Evolutionary conservation across 257 asterid species (phyloP).

Genomic region (Galeopsis tetrahit): DNA sequence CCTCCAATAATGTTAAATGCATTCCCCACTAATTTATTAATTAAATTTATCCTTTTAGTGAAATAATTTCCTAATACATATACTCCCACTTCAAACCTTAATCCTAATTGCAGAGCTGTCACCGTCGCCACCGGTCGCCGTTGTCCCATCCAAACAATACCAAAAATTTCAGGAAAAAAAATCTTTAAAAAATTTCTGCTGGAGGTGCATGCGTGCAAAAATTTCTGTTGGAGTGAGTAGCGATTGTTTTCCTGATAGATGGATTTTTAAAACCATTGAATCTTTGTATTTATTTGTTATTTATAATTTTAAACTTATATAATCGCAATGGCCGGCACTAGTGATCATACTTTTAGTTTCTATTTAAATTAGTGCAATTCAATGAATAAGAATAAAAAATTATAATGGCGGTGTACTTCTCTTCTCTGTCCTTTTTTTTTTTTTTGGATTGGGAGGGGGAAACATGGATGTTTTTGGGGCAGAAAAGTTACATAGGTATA

Average conservation of each 20-base stretch:
- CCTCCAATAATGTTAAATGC: too few relatives aligned
- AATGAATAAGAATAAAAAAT: background rate
- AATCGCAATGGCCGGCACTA: background rate
- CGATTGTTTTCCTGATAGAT: background rate
- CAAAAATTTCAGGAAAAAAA: too few relatives aligned
- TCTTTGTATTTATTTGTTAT: background rate
- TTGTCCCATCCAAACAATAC: too few relatives aligned
- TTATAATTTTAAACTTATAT: background rate
- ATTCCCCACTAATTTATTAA: too few relatives aligned
- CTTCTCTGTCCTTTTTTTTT: background rate
- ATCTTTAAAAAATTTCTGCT: too few relatives aligned
- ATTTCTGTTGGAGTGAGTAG: background rate
- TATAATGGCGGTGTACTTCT: background rate
- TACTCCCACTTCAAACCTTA: too few relatives aligned
- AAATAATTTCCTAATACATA: too few relatives aligned
- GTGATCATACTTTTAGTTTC: background rate
- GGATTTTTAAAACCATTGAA: background rate
- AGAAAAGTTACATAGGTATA: background rate
- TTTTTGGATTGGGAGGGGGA: background rate
- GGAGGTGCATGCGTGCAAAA: conserved; percentile 10
- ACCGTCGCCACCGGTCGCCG: too few relatives aligned
- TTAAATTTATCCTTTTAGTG: too few relatives aligned
- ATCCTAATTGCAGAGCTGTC: too few relatives aligned
- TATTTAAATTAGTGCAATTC: background rate
- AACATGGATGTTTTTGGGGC: background rate